A percentile compares a stretch with the other conserved stretches of the same genome.
These are phyloP conservation scores for Naganishia albida DNA, from an alignment of 1,284 basidiomycete genomes.

Conservation along the genomic window DNA sequence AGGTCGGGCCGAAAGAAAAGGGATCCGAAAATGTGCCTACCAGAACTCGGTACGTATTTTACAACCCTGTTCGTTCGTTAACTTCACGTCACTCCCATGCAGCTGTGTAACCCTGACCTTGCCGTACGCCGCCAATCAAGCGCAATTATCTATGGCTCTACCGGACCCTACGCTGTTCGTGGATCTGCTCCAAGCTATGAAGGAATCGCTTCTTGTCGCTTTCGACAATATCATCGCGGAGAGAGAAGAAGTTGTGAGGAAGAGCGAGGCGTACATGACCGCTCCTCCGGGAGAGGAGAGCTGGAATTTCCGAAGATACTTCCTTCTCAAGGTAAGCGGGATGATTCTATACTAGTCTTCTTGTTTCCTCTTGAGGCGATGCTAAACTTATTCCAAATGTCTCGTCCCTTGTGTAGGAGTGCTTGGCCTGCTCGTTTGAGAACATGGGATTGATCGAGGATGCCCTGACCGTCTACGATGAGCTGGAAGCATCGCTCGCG, in stretches of 20 bases:
- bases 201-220: conserved; percentile 78
- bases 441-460: conserved; percentile 87
- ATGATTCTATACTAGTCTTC: not conserved
- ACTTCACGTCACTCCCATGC: not conserved
- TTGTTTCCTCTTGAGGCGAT: too few relatives aligned
- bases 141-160: conserved; percentile 52
- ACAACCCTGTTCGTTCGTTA: conserved; percentile 34
- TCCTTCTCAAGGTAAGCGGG: conserved; percentile 77
- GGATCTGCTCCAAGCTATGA: conserved; percentile 83
- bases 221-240: conserved; percentile 77
- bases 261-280: conserved; percentile 74
- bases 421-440: conserved; percentile 86
- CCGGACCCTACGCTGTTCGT: conserved; percentile 84
- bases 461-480: conserved; percentile 83
- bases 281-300: conserved; percentile 13
- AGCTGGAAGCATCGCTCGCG: conserved; percentile 67
- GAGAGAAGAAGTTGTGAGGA: conserved; percentile 82
- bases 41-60: conserved; percentile 32
- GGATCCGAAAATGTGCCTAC: conserved; percentile 32
- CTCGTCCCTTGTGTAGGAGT: too few relatives aligned
- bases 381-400: too few relatives aligned
- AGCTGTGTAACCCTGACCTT: conserved; percentile 24
- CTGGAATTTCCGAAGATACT: conserved; percentile 97
- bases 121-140: conserved; percentile 15
- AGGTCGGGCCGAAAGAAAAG: conserved; percentile 55